phyloP scores from a whole-genome alignment of 768 basidiomycete species.

The Agrocybe chaxingu region DNA sequence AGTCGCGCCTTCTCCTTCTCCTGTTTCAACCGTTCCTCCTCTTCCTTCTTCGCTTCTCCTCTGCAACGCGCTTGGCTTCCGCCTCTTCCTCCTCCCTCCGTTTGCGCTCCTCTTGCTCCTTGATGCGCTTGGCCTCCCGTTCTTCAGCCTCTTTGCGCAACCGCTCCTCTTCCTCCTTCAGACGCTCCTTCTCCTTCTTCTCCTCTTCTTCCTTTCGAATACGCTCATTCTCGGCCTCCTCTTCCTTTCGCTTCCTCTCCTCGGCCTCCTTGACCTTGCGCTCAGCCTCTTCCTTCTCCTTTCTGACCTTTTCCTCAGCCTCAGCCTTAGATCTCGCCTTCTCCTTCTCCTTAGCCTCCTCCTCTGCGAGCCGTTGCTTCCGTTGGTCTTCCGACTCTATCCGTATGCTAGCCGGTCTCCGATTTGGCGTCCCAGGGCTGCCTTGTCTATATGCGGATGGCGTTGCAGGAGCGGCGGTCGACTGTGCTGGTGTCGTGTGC shows the following conservation, averaged over 20 bases:
- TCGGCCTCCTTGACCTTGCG: conserved; percentile 39
- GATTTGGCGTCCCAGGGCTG: conserved; percentile 36
- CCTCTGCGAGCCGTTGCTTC: conserved; percentile 42
- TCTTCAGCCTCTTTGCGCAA: conserved; percentile 43
- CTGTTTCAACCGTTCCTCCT: conserved; percentile 31
- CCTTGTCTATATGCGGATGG: conserved; percentile 31
- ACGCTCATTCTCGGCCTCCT: conserved; percentile 24
- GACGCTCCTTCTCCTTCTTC: conserved; percentile 37
- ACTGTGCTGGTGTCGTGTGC: conserved; percentile 31
- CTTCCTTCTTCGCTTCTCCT: conserved; percentile 29
- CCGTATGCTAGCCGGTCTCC: conserved; percentile 44
- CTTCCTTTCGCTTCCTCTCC: conserved; percentile 33
- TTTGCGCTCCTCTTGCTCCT: conserved; percentile 34
- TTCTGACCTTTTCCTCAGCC: conserved; percentile 39
- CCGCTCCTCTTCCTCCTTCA: conserved; percentile 30
- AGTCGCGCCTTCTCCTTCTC: conserved; percentile 31
- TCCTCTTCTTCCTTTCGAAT: conserved; percentile 42
- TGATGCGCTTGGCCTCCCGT: conserved; percentile 32
- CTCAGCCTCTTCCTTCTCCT: conserved; percentile 40
- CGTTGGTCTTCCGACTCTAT: conserved; percentile 59
- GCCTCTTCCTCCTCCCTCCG: conserved; percentile 36
- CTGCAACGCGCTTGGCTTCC: conserved; percentile 30
- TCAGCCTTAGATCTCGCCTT: conserved; percentile 37
- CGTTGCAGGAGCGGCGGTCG: conserved; percentile 33
- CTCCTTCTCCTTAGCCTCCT: conserved; percentile 45